Evolutionary conservation across 2,329 filamentous ascomycete species (phyloP).

Genomic region (Lecanicillium sp.): DNA sequence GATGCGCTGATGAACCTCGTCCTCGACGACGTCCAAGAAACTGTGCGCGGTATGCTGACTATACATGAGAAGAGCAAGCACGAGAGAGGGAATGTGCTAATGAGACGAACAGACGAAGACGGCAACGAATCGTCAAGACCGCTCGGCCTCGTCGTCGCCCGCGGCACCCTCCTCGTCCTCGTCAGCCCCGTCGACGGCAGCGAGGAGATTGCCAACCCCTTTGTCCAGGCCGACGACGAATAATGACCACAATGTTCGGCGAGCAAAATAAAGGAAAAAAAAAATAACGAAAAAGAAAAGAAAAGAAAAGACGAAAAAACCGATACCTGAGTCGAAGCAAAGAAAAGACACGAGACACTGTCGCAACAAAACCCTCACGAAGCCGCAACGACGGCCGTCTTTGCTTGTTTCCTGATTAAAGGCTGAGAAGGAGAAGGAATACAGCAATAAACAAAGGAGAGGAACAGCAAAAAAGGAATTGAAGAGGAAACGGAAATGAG

Average conservation of each 20-base stretch:
- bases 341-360: too few relatives aligned
- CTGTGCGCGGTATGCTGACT: slow-evolving; percentile 66
- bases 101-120: slow-evolving; percentile 65
- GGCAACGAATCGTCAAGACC: slow-evolving; percentile 78
- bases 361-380: too few relatives aligned
- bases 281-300: background rate
- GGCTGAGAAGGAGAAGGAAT: too few relatives aligned
- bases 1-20: slow-evolving; percentile 98
- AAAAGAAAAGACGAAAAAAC: background rate
- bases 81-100: too few relatives aligned
- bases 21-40: slow-evolving; percentile 87
- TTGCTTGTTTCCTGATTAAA: too few relatives aligned
- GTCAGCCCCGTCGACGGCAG: slow-evolving; percentile 92
- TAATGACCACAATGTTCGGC: background rate
- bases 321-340: too few relatives aligned
- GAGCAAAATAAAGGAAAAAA: background rate
- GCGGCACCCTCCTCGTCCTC: slow-evolving; percentile 86
- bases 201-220: slow-evolving; percentile 93
- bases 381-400: too few relatives aligned
- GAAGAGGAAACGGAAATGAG: too few relatives aligned
- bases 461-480: too few relatives aligned
- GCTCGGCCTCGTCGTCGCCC: slow-evolving; percentile 80
- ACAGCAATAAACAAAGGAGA: too few relatives aligned
- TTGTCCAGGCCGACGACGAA: slow-evolving; percentile 67
- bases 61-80: too few relatives aligned